Percentiles rank a stretch among this genome's conserved stretches.
These are phyloP conservation scores for Trametes coccinea DNA, from an alignment of 768 basidiomycete genomes.

Conservation along the genomic window DNA sequence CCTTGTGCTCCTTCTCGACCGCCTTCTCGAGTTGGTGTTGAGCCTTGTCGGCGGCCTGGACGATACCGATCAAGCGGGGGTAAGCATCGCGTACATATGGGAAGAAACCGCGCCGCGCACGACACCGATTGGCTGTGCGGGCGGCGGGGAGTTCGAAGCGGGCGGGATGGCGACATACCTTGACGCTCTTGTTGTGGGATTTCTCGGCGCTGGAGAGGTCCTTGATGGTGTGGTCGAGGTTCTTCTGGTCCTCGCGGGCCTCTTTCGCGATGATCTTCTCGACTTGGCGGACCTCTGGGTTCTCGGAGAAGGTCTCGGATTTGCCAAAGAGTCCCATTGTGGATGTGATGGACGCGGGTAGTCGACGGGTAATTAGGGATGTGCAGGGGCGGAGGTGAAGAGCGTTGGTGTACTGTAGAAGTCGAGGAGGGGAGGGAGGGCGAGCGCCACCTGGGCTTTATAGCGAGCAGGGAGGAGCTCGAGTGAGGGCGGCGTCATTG, in stretches of 20 bases:
- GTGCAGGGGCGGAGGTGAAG: not conserved
- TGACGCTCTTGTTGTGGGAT: slow-evolving; percentile 49
- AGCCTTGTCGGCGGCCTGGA: slow-evolving; percentile 48
- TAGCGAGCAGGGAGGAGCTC: not conserved
- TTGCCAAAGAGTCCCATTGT: slow-evolving; percentile 33
- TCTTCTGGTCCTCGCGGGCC: slow-evolving; percentile 50
- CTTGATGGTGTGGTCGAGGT: slow-evolving; percentile 53
- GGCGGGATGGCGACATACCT: slow-evolving; percentile 38
- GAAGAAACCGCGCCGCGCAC: too few relatives aligned
- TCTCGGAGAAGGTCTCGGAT: slow-evolving; percentile 27
- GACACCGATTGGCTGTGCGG: not conserved
- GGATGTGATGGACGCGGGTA: slow-evolving; percentile 2
- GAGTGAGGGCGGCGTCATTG: slow-evolving; percentile 3
- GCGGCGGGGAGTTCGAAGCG: not conserved
- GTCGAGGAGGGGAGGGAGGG: not conserved
- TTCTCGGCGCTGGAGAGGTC: slow-evolving; percentile 57
- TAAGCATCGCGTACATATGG: too few relatives aligned
- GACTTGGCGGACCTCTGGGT: slow-evolving; percentile 38
- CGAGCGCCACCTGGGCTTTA: not conserved
- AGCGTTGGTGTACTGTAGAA: not conserved
- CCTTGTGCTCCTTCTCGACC: slow-evolving; percentile 50
- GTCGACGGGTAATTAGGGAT: not conserved
- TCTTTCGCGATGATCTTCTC: slow-evolving; percentile 51
- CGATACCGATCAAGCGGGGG: too few relatives aligned
- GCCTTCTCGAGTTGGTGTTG: slow-evolving; percentile 48